Evolutionary conservation across 495 filamentous ascomycete genomes (phyloP).

Genomic region (Hypomontagnella monticulosa): DNA sequence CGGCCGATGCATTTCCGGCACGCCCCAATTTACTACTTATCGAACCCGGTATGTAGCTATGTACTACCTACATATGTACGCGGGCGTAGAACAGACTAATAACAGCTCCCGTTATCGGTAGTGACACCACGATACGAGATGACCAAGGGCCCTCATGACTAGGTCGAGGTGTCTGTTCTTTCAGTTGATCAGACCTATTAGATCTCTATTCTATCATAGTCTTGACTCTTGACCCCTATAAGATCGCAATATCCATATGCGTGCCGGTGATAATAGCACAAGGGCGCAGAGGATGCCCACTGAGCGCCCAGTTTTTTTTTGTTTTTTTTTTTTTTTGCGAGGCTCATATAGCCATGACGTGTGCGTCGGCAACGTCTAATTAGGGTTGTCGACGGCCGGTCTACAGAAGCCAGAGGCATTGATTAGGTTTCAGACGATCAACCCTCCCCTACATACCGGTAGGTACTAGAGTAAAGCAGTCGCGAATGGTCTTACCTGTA

Average conservation of each 20-base stretch:
- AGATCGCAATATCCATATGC: not conserved
- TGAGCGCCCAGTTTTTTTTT: too few relatives aligned
- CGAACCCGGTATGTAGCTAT: constrained; percentile 17
- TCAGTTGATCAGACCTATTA: not conserved
- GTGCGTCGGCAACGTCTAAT: constrained; percentile 23
- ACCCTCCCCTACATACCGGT: not conserved
- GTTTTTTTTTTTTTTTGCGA: not conserved
- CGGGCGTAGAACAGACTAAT: constrained; percentile 1
- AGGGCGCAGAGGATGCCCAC: too few relatives aligned
- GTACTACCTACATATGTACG: not conserved
- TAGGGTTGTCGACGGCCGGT: constrained; percentile 11
- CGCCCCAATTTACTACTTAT: constrained; percentile 5
- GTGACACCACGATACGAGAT: constrained; percentile 8
- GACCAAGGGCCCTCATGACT: constrained; percentile 1
- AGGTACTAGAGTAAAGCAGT: not conserved
- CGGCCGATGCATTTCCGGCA: constrained; percentile 39
- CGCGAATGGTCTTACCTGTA: constrained; percentile 6
- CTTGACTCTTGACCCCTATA: not conserved
- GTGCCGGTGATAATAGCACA: not conserved
- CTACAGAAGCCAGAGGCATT: constrained; percentile 11
- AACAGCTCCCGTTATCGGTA: constrained; percentile 29
- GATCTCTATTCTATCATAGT: not conserved
- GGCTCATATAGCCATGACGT: constrained; percentile 2
- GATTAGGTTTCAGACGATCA: constrained; percentile 26
- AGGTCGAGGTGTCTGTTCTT: not conserved